Evolutionary conservation across 169 alveolate genomes (phyloP).

Genomic region (Plasmodium yoelii): DNA sequence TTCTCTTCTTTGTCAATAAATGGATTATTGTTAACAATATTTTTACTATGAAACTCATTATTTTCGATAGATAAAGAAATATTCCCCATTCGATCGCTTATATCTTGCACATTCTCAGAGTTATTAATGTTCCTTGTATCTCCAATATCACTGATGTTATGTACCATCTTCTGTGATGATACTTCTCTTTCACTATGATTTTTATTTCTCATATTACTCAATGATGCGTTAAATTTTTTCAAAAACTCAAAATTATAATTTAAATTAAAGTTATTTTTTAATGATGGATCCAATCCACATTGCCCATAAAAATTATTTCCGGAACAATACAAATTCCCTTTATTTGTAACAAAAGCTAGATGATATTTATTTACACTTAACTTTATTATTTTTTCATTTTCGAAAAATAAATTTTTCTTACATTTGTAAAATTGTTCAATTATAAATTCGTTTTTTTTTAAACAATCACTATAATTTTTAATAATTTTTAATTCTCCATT

Average conservation of each 20-base stretch:
- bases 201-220: constrained; percentile 2
- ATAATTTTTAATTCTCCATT: constrained; percentile 73
- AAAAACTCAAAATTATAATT: constrained; percentile 63
- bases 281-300: constrained; percentile 70
- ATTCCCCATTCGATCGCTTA: neutral
- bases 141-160: neutral
- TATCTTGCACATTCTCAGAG: neutral
- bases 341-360: constrained; percentile 74
- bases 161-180: neutral
- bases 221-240: constrained; percentile 12
- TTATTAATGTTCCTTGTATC: neutral
- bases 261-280: constrained; percentile 54
- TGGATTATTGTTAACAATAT: neutral
- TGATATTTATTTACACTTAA: constrained; percentile 75
- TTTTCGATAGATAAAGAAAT: neutral
- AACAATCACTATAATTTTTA: constrained; percentile 38
- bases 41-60: neutral
- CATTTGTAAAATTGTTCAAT: constrained; percentile 65
- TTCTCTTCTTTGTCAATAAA: neutral
- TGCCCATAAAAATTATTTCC: constrained; percentile 77
- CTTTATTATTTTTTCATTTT: constrained; percentile 61
- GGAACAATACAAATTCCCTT: constrained; percentile 72
- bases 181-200: neutral
- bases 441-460: constrained; percentile 40
- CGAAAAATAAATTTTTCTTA: constrained; percentile 36